phyloP scores from a whole-genome alignment of 805 yeast genomes.

The Novakomyces olei region DNA sequence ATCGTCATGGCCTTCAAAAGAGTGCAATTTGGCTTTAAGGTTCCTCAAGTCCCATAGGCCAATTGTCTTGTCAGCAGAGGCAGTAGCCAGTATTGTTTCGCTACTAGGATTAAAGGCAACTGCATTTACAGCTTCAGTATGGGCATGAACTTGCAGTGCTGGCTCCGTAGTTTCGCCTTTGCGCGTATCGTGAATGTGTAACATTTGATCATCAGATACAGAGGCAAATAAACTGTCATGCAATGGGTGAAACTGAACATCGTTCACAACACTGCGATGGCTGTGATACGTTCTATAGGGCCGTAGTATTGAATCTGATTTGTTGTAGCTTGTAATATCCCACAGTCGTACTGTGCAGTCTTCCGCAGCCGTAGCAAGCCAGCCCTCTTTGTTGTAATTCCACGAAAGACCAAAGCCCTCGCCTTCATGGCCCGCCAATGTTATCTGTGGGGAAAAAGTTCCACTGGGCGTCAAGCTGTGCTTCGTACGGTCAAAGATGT shows the following conservation, averaged over 20 bases:
- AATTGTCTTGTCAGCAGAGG: conserved; percentile 54
- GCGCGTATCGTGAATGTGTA: conserved; percentile 42
- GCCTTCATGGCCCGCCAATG: conserved; percentile 31
- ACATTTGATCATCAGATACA: conserved; percentile 42
- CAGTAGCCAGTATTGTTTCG: conserved; percentile 41
- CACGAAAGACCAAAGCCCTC: conserved; percentile 60
- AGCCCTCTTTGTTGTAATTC: conserved; percentile 23
- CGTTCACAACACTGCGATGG: conserved; percentile 43
- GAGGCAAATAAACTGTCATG: conserved; percentile 35
- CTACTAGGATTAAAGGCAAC: conserved; percentile 42
- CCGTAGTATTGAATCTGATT: conserved; percentile 9
- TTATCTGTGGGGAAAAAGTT: conserved; percentile 28
- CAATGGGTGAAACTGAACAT: conserved; percentile 33
- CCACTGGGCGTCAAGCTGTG: conserved; percentile 31
- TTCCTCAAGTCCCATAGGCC: conserved; percentile 57
- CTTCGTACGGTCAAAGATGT: conserved; percentile 36
- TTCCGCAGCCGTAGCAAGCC: conserved; percentile 40
- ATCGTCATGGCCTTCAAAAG: conserved; percentile 42
- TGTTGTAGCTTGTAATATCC: conserved; percentile 22
- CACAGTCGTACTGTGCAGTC: conserved; percentile 51
- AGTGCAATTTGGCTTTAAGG: conserved; percentile 33
- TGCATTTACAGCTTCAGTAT: conserved; percentile 41
- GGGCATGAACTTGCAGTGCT: conserved; percentile 27
- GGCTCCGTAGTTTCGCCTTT: conserved; percentile 14
- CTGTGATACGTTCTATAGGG: conserved; percentile 29